Evolutionary conservation across 169 alveolate species (phyloP).

Genomic region (Cryptosporidium sp.): DNA sequence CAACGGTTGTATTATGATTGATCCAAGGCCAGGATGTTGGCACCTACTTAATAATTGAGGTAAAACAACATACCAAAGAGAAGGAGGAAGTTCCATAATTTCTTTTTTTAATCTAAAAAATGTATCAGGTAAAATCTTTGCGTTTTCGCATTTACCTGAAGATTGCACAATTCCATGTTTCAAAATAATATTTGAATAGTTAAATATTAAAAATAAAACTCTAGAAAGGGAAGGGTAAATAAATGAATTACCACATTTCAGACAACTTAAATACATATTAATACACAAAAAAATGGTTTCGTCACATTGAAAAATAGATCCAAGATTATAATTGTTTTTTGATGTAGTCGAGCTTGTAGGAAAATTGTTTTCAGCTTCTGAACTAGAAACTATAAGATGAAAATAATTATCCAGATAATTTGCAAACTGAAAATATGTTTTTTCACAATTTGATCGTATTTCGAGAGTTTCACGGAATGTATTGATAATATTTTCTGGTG

Average conservation of each 20-base stretch:
- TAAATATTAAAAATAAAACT: constrained; percentile 48
- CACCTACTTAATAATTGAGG: constrained; percentile 82
- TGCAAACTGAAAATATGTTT: constrained; percentile 70
- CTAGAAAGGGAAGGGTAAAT: constrained; percentile 68
- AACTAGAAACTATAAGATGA: constrained; percentile 46
- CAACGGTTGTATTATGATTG: constrained; percentile 78
- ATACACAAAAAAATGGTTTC: constrained; percentile 57
- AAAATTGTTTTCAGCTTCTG: constrained; percentile 21
- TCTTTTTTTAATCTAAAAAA: constrained; percentile 40
- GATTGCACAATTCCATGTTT: not conserved
- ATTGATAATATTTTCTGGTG: constrained; percentile 56
- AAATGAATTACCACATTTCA: constrained; percentile 59
- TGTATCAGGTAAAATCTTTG: constrained; percentile 9
- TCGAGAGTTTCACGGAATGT: constrained; percentile 32
- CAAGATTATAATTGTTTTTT: constrained; percentile 9
- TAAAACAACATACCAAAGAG: constrained; percentile 79
- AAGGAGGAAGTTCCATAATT: constrained; percentile 14
- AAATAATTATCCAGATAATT: constrained; percentile 57
- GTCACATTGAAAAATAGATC: constrained; percentile 53
- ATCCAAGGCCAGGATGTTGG: constrained; percentile 80
- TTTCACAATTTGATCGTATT: constrained; percentile 65
- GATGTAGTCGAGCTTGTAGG: not conserved
- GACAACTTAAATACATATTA: constrained; percentile 48
- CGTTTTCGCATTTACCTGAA: constrained; percentile 25
- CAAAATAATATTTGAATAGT: constrained; percentile 44